Conservation (phyloP, 352 stramenopile species). For the Pythium utonaiense region DNA sequence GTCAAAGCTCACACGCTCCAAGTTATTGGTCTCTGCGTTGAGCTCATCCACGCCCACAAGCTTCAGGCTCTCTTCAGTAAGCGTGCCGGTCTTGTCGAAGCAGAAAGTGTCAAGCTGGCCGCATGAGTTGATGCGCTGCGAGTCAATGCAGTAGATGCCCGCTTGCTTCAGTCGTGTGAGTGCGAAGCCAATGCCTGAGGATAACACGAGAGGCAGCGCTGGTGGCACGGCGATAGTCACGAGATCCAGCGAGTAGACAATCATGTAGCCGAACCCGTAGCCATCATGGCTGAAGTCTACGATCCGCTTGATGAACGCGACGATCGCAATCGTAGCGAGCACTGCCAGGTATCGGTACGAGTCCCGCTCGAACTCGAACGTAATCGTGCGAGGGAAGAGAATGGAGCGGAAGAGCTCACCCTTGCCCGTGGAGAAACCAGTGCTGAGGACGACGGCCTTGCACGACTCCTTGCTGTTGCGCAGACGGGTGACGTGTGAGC, state of each 20-base stretch:
- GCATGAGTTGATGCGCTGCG: conserved; percentile 48
- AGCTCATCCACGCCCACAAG: conserved; percentile 36
- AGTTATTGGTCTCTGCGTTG: not conserved
- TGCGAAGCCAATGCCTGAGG: conserved; percentile 52
- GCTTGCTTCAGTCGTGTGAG: conserved; percentile 40
- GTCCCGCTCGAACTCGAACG: conserved; percentile 64
- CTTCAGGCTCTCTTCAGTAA: conserved; percentile 46
- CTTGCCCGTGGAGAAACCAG: conserved; percentile 64
- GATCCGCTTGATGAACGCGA: conserved; percentile 53
- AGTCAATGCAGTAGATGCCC: conserved; percentile 68
- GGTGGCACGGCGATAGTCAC: conserved; percentile 62
- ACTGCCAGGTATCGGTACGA: conserved; percentile 58
- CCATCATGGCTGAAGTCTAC: conserved; percentile 30
- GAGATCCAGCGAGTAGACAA: conserved; percentile 54
- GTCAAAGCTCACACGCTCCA: conserved; percentile 11
- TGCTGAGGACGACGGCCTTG: conserved; percentile 50
- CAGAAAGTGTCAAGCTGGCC: conserved; percentile 59
- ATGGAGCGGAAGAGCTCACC: conserved; percentile 71
- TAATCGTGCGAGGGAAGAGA: conserved; percentile 49
- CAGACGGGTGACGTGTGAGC: conserved; percentile 27
- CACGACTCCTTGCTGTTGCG: conserved; percentile 23
- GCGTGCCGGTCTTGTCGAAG: conserved; percentile 68
- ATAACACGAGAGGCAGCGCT: conserved; percentile 53
- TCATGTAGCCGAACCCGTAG: conserved; percentile 23
- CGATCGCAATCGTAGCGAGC: conserved; percentile 39